Base-by-base conservation (phyloP, 1,284 basidiomycete genomes). In the Phellinidium pouzarii region DNA sequence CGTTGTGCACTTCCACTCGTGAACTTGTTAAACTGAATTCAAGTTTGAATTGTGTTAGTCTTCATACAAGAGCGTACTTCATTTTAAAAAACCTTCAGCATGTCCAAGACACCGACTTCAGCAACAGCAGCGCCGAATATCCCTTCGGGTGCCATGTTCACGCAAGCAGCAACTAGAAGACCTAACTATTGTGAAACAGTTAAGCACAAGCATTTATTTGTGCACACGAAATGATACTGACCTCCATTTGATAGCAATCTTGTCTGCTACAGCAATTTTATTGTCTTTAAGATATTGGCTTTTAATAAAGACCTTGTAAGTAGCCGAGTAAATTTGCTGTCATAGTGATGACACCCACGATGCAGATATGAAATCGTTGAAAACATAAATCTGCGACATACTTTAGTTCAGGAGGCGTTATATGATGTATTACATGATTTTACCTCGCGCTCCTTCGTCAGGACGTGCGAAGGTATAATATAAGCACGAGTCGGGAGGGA, bases 181-280 rank as follows among this genome's bases (percentile, higher is more conserved):
- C 91, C 88, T 79, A 56, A 3, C 20, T 17, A 17, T 7, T 3
- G 19, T 40, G 29, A 26, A 29, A 51, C n/a, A 12, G 12, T 34
- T n/a, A n/a, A n/a, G n/a, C n/a, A n/a, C 22, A 14, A 29, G 9
- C 17, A n/a, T n/a, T n/a, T n/a, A n/a, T n/a, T 20, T 4, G 6
- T 43, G 23, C 37, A 23, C 17, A 14, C 22, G 9, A 26, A 6
- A 34, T 19, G 9, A 14, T n/a, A n/a, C 71, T 52, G 61, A 78
- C 87, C 87, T 67, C 87, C 87, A 61, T 91, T 84, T 88, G 52
- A 93, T 84, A 9, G 80, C 82, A 6, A 93, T 78, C 66, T 89
- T 89, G 12, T 83, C 85, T 23, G 77, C 72, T 3, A 77, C 80
- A 0, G 77, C 86, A 54, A 84, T 86, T 56, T 84, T 83, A 60